A percentile compares a stretch with the other conserved stretches of the same genome.
phyloP scores from a whole-genome alignment of 176 grass and related monocot genomes.

The Bolboschoenus planiculmis region DNA sequence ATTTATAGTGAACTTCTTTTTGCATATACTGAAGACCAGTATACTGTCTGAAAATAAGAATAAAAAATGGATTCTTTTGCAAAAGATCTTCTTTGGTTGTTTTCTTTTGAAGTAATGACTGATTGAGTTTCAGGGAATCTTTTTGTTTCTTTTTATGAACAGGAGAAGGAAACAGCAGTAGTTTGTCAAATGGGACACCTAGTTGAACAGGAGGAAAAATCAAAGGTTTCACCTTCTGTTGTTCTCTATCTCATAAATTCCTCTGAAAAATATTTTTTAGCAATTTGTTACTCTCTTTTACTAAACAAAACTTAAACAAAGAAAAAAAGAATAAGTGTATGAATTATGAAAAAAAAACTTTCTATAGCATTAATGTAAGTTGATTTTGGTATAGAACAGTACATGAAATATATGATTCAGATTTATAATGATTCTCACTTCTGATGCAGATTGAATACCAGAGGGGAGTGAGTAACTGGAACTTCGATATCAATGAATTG shows the following conservation, averaged over 20 bases:
- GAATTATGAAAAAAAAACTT: not conserved
- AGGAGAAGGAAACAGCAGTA: conserved; percentile 75
- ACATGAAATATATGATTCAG: conserved; percentile 1
- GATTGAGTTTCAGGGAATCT: not conserved
- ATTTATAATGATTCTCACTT: conserved; percentile 1
- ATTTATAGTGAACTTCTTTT: not conserved
- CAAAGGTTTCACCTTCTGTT: conserved; percentile 35
- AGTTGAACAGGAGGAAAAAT: conserved; percentile 57
- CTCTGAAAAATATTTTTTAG: not conserved
- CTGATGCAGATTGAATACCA: conserved; percentile 58
- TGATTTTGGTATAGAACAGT: not conserved
- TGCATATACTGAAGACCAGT: not conserved
- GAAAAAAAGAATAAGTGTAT: not conserved
- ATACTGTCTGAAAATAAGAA: not conserved
- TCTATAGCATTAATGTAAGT: too few relatives aligned
- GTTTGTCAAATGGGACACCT: conserved; percentile 50
- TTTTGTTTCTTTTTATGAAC: conserved; percentile 4
- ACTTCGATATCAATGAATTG: conserved; percentile 77
- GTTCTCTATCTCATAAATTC: not conserved
- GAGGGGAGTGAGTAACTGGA: conserved; percentile 83
- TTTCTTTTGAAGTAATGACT: not conserved
- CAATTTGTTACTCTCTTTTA: not conserved
- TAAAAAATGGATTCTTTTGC: conserved; percentile 13
- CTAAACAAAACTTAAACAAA: not conserved
- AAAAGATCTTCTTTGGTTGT: not conserved